Evolutionary conservation across 768 basidiomycete genomes (phyloP).

Genomic region (Sporobolomyces pararoseus): DNA sequence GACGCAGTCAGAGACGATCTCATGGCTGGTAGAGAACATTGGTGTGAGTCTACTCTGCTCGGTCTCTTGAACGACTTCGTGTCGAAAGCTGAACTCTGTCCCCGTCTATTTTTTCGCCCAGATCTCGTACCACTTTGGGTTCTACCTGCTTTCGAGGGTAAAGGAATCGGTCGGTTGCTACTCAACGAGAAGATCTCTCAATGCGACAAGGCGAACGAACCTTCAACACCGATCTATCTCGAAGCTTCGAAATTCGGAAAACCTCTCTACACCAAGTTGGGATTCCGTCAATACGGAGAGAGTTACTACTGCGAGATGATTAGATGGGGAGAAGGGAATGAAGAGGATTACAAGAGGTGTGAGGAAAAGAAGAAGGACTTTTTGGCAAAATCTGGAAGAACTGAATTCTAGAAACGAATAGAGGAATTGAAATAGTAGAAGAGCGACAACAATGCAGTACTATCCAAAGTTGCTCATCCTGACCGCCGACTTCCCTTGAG

Average conservation of each 20-base stretch:
- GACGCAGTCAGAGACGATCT: constrained; percentile 4
- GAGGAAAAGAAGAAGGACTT: not conserved
- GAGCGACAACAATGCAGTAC: no score
- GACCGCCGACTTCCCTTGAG: no score
- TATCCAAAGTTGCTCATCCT: no score
- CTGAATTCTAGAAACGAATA: no score
- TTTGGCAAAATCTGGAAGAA: not conserved
- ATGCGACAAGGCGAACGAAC: not conserved
- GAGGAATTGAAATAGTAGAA: no score
- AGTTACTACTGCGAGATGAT: constrained; percentile 23
- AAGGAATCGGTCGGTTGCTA: constrained; percentile 23
- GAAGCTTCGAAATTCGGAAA: constrained; percentile 24
- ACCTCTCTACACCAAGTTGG: constrained; percentile 29
- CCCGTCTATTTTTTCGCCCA: not conserved
- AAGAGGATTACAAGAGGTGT: not conserved
- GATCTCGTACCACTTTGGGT: constrained; percentile 31
- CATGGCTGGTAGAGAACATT: constrained; percentile 20
- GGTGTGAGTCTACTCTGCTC: constrained; percentile 20
- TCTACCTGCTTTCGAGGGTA: constrained; percentile 18
- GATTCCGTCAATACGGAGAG: constrained; percentile 11
- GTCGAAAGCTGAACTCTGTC: not conserved
- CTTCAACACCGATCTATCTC: constrained; percentile 27
- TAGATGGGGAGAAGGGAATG: constrained; percentile 7
- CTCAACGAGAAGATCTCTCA: constrained; percentile 21
- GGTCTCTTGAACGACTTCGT: not conserved